A percentile compares a stretch with the other conserved stretches of the same genome.
Conservation (phyloP, 2,329 filamentous ascomycete species). For the Monosporascus sp. region DNA sequence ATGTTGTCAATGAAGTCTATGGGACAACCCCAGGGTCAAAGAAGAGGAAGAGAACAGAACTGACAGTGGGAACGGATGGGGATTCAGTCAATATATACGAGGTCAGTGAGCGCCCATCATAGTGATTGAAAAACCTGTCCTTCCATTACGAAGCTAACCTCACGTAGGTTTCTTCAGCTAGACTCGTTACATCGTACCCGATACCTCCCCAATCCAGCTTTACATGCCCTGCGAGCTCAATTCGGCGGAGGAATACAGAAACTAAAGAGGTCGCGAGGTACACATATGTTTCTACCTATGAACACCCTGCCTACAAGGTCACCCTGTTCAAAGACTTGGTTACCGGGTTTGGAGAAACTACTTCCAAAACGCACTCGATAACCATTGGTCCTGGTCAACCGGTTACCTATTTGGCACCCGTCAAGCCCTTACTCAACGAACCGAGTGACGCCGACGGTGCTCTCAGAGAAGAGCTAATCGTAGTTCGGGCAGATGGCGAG, state of each 20-base stretch:
- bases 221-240: slow-evolving; percentile 56
- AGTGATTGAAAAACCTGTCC: not conserved
- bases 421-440: slow-evolving; percentile 20
- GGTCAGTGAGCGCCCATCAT: slow-evolving; percentile 22
- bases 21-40: slow-evolving; percentile 52
- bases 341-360: slow-evolving; percentile 45
- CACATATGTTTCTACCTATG: slow-evolving; percentile 55
- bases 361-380: slow-evolving; percentile 43
- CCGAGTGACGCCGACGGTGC: slow-evolving; percentile 13
- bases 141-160: slow-evolving; percentile 3
- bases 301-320: slow-evolving; percentile 44
- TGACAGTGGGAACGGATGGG: slow-evolving; percentile 60
- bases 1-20: slow-evolving; percentile 56
- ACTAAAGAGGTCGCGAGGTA: slow-evolving; percentile 48
- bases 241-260: slow-evolving; percentile 46
- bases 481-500: slow-evolving; percentile 56
- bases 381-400: slow-evolving; percentile 35
- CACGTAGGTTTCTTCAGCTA: slow-evolving; percentile 52
- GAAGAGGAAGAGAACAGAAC: slow-evolving; percentile 58
- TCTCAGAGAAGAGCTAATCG: slow-evolving; percentile 38
- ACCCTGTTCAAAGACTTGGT: slow-evolving; percentile 56
- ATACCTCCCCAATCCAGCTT: slow-evolving; percentile 61
- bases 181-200: slow-evolving; percentile 61
- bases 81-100: slow-evolving; percentile 63
- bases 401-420: slow-evolving; percentile 39